phyloP scores from a whole-genome alignment of 1,139 yeast species.

The Hansenula lynferdii region DNA sequence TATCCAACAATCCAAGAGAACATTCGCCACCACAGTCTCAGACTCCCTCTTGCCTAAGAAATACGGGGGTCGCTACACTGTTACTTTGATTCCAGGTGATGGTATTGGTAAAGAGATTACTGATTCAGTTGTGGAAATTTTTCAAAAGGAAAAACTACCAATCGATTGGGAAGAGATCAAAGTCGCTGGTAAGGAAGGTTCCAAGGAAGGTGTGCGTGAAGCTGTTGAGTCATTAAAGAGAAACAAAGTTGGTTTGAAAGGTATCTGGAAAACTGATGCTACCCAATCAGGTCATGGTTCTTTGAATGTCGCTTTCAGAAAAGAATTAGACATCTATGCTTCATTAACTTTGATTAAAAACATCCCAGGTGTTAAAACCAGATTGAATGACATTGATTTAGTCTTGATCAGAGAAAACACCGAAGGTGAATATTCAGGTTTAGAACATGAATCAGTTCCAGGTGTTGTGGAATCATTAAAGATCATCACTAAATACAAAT shows the following conservation, averaged over 20 bases:
- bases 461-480: conserved; percentile 97
- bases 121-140: conserved; percentile 87
- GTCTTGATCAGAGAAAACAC: conserved; percentile 96
- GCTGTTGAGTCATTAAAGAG: conserved; percentile 92
- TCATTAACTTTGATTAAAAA: conserved; percentile 90
- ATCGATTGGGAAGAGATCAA: conserved; percentile 93
- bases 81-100: conserved; percentile 90
- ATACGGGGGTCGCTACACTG: conserved; percentile 92
- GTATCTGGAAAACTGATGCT: conserved; percentile 89
- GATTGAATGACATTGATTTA: conserved; percentile 83
- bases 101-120: conserved; percentile 98
- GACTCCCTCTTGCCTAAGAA: conserved; percentile 77
- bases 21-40: conserved; percentile 36
- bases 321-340: conserved; percentile 93
- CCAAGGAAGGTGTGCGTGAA: conserved; percentile 65
- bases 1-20: conserved; percentile 23
- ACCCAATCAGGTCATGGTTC: conserved; percentile 72
- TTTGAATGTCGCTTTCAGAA: conserved; percentile 93
- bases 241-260: conserved; percentile 96
- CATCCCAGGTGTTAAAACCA: conserved; percentile 91
- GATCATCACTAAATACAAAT: conserved; percentile 90
- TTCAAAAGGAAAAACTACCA: conserved; percentile 77
- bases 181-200: conserved; percentile 68
- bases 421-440: conserved; percentile 98
- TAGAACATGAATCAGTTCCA: conserved; percentile 96